A percentile compares a stretch with the other conserved stretches of the same genome.
Evolutionary conservation across 768 basidiomycete genomes (phyloP).

Genomic region (Tylopilus plumbeoviolaceoides): DNA sequence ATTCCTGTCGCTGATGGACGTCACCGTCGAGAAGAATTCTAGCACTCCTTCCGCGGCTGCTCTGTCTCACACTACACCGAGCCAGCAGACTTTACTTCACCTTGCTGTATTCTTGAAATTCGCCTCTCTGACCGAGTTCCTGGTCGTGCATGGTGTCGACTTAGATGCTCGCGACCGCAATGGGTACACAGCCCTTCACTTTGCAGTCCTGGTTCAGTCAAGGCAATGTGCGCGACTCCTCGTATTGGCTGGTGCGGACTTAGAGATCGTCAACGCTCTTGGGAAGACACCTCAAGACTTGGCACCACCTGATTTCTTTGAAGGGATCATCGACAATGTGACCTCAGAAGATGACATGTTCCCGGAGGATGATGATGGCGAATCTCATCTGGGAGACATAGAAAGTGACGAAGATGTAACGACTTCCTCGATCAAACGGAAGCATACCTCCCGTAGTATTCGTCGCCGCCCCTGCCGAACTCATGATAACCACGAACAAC

Average conservation of each 20-base stretch:
- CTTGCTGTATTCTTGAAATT: slow-evolving; percentile 80
- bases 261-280: slow-evolving; percentile 66
- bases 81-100: slow-evolving; percentile 87
- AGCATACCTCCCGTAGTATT: slow-evolving; percentile 31
- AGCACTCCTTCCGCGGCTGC: slow-evolving; percentile 46
- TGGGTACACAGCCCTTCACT: slow-evolving; percentile 87
- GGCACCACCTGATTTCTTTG: slow-evolving; percentile 43
- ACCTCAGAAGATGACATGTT: slow-evolving; percentile 23
- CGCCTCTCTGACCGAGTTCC: slow-evolving; percentile 60
- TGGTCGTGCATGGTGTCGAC: slow-evolving; percentile 70
- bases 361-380: slow-evolving; percentile 45
- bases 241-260: slow-evolving; percentile 76
- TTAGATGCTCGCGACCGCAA: slow-evolving; percentile 83
- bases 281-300: slow-evolving; percentile 71
- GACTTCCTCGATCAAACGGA: slow-evolving; percentile 26
- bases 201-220: slow-evolving; percentile 68
- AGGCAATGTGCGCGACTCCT: slow-evolving; percentile 61
- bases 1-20: slow-evolving; percentile 76
- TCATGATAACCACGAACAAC: slow-evolving; percentile 18
- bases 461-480: slow-evolving; percentile 26
- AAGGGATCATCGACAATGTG: slow-evolving; percentile 26
- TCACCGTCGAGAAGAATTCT: slow-evolving; percentile 43
- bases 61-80: slow-evolving; percentile 65
- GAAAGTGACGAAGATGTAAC: slow-evolving; percentile 61
- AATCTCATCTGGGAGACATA: slow-evolving; percentile 64